Evolutionary conservation across 2,329 filamentous ascomycete genomes (phyloP).

Genomic region (Tolypocladium ovalisporum): DNA sequence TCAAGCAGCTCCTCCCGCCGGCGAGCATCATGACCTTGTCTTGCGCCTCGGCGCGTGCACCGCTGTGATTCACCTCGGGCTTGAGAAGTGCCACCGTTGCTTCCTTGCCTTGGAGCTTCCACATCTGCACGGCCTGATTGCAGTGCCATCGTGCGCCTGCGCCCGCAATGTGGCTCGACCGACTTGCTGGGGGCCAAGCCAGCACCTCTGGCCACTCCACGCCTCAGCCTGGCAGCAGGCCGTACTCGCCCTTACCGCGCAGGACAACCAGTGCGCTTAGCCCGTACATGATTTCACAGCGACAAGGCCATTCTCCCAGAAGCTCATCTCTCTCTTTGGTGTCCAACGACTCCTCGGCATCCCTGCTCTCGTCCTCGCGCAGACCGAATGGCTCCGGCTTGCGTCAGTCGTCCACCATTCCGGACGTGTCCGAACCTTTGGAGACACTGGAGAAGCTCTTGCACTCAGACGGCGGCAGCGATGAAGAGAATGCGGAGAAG

Average conservation of each 20-base stretch:
- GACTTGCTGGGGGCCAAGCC: constrained; percentile 59
- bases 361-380: constrained; percentile 55
- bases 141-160: not conserved
- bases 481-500: constrained; percentile 4
- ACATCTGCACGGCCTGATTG: not conserved
- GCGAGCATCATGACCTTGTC: not conserved
- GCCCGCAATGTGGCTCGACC: constrained; percentile 75
- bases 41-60: not conserved
- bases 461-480: constrained; percentile 12
- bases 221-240: constrained; percentile 51
- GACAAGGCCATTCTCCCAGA: constrained; percentile 57
- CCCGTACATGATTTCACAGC: constrained; percentile 56
- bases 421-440: constrained; percentile 53
- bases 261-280: constrained; percentile 58
- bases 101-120: not conserved
- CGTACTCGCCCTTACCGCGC: constrained; percentile 60
- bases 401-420: constrained; percentile 41
- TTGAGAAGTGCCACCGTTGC: constrained; percentile 1
- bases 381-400: constrained; percentile 57
- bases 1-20: not conserved
- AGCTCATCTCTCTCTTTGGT: constrained; percentile 71
- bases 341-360: constrained; percentile 66
- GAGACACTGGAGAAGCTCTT: constrained; percentile 51
- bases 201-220: constrained; percentile 46
- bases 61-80: not conserved